Base-by-base conservation (phyloP, 768 basidiomycete species). In the Paxillus rubicundulus region DNA sequence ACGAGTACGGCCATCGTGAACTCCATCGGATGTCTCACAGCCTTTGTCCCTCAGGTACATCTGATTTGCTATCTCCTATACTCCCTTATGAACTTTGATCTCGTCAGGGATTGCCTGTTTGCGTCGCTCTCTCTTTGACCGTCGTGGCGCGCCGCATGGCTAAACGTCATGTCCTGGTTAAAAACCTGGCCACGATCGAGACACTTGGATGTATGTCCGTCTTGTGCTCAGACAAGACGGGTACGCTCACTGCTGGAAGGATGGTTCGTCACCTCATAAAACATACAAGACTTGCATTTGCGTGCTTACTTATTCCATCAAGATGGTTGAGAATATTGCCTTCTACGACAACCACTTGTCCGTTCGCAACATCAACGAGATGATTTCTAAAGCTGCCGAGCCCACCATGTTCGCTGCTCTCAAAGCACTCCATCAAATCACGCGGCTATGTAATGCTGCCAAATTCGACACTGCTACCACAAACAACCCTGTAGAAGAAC, bases 391-490 rank as follows among this genome's bases (percentile, higher is more conserved):
- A 18, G 48, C 64, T 17, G 33, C 54, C 9, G 49, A 55, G 7
- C 52, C 60, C 0, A 17, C 27, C 5, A 40, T 9, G 10, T 67
- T 62, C 14, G 8, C 54, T 32, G 60, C 53, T 16, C 60, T 67
- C 21, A 58, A 50, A 38, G 46, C 47, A 32, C 32, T 77, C 9
- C 72, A 72, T 33, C 63, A 70, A 28, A 65, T 81, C 16, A 68
- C 77, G 20, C 75, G 77, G 6, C 66, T 85, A 9, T 84, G 83
- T 66, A 84, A 84, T 49, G 77, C 75, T 1, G 82, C 82, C 1
- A 69, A 70, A 17, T 83, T 82, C 30, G 77, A 77, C 21, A 61
- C 65, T 16, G 39, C 50, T n/a, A 57, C 65, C 4, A 57, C 48
- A 7, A n/a, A 48, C 33, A 54, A 50, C 24, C 69, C 66, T 20